phyloP scores from a whole-genome alignment of 1,284 basidiomycete genomes.

The Malassezia cuniculi region DNA sequence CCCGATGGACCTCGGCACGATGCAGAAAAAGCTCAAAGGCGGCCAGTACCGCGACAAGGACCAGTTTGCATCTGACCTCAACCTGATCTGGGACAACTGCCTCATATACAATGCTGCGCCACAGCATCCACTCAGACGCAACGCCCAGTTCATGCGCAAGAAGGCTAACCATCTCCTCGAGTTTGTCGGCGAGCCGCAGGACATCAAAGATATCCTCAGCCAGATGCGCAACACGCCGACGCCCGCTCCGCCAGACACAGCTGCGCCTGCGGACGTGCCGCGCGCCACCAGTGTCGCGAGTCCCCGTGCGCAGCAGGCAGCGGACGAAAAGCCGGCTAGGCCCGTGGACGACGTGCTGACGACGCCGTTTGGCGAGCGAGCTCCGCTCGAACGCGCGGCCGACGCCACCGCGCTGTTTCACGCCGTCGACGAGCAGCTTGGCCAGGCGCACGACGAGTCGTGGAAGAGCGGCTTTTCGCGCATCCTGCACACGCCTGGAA shows the following conservation, averaged over 20 bases:
- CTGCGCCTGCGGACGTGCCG: neutral
- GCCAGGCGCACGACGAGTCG: too few species aligned
- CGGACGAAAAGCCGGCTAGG: too few species aligned
- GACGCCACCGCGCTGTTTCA: too few species aligned
- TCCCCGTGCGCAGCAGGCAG: too few species aligned
- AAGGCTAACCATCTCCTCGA: constrained; percentile 55
- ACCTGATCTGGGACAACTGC: constrained; percentile 94
- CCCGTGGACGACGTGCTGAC: too few species aligned
- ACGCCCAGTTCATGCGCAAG: constrained; percentile 37
- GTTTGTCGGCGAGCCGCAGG: constrained; percentile 75
- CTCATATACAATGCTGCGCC: constrained; percentile 78
- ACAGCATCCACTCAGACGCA: constrained; percentile 39
- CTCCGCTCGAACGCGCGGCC: too few species aligned
- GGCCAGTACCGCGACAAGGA: constrained; percentile 79
- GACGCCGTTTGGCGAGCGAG: too few species aligned
- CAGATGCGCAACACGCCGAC: constrained; percentile 24
- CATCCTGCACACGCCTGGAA: too few species aligned
- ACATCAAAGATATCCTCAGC: constrained; percentile 46
- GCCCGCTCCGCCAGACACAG: neutral
- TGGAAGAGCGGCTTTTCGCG: too few species aligned
- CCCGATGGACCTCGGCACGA: constrained; percentile 78
- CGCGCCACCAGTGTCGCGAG: too few species aligned
- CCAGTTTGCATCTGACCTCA: constrained; percentile 82
- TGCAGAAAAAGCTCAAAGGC: constrained; percentile 79
- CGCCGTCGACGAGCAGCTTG: too few species aligned